phyloP scores from a whole-genome alignment of 2,329 filamentous ascomycete species.

The Calonectria pseudoturangicola region DNA sequence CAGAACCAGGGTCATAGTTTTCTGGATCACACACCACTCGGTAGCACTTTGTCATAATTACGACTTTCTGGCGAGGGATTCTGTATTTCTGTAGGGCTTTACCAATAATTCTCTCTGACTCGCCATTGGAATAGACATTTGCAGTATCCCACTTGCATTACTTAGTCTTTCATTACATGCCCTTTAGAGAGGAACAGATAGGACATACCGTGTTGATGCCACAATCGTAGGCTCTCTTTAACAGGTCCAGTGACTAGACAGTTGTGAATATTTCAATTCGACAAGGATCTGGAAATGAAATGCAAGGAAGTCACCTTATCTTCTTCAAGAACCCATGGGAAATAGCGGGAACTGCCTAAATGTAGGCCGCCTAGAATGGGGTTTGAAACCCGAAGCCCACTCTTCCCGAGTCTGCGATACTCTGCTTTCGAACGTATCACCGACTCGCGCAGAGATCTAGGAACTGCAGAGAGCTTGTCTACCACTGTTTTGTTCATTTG shows the following conservation, averaged over 20 bases:
- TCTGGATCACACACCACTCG: neutral
- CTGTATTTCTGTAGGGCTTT: neutral
- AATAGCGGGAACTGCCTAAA: neutral
- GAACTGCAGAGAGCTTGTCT: neutral
- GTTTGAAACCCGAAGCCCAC: neutral
- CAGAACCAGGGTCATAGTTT: neutral
- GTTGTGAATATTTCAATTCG: neutral
- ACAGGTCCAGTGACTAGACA: neutral
- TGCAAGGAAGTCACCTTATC: neutral
- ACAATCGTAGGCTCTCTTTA: neutral
- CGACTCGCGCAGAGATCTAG: neutral
- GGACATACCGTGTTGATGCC: slow-evolving; percentile 4
- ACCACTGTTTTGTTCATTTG: neutral
- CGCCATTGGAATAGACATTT: neutral
- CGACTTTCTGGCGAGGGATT: slow-evolving; percentile 3
- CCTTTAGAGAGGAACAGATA: neutral
- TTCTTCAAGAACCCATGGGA: neutral
- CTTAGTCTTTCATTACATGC: neutral
- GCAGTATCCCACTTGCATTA: neutral
- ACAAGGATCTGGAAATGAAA: neutral
- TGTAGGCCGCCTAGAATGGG: neutral
- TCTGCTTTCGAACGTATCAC: slow-evolving; percentile 5
- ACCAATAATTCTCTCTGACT: neutral
- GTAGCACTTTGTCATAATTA: slow-evolving; percentile 2
- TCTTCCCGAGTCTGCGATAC: neutral